A percentile compares a stretch with the other conserved stretches of the same genome.
Evolutionary conservation across 73 alveolate genomes (phyloP).

Genomic region (Effrenium voratum): DNA sequence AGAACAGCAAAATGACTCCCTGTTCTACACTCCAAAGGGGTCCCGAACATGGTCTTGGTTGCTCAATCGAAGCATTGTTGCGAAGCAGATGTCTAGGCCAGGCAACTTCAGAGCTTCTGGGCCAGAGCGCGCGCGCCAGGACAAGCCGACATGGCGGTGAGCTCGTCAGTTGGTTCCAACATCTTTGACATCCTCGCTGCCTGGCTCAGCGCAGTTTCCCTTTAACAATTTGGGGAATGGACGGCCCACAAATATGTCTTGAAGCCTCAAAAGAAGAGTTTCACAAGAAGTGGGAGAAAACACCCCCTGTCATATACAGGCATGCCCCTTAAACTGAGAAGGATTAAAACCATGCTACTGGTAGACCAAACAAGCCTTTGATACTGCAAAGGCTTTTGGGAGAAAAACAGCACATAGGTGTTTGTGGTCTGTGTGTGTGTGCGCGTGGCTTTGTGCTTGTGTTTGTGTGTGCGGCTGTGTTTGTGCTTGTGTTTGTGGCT

Average conservation of each 20-base stretch:
- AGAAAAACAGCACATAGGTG: not conserved
- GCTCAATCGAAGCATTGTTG: too few relatives aligned
- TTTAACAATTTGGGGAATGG: not conserved
- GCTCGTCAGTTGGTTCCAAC: conserved; percentile 93
- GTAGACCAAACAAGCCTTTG: not conserved
- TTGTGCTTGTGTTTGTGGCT: not conserved
- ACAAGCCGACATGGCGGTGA: conserved; percentile 89
- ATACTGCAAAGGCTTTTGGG: not conserved
- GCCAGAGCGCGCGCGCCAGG: too few relatives aligned
- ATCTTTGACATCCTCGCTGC: conserved; percentile 80
- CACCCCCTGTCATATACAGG: not conserved
- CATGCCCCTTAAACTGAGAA: not conserved
- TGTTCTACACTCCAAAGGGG: too few relatives aligned
- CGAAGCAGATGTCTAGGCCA: too few relatives aligned
- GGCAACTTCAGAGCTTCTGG: too few relatives aligned
- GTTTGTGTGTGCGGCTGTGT: not conserved
- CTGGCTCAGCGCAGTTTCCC: not conserved
- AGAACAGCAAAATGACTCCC: too few relatives aligned
- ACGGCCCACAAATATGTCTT: too few relatives aligned
- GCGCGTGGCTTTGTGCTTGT: not conserved
- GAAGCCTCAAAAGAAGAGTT: not conserved
- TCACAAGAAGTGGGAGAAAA: not conserved
- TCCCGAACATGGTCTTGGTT: too few relatives aligned
- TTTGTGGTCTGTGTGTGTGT: not conserved
- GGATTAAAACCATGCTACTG: not conserved